Evolutionary conservation across 495 filamentous ascomycete genomes (phyloP), one percentile per base, ranked within the genome.

Genomic region (Talaromyces thailandensis): DNA sequence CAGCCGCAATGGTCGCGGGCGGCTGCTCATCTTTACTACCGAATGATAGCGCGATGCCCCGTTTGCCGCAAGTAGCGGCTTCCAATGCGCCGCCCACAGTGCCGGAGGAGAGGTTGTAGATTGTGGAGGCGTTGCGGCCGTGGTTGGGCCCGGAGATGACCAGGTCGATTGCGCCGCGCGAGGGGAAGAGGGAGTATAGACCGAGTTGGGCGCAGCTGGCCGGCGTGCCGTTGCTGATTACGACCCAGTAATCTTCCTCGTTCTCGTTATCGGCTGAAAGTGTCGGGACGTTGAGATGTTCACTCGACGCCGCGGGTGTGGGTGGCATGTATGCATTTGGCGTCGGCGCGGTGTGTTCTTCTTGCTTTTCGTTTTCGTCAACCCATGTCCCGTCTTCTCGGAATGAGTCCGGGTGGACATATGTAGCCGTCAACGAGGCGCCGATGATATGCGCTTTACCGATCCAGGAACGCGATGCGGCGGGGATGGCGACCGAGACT

Each of bases 371-470:
- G 50, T 58, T 64, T 43, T 56, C 21, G 6, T 72, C 66, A 51
- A 72, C 64, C 75, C 75, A 80, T 56, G 74, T 70, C n/a, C 76
- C 77, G 66, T 88, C 86, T 58, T 78, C 69, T 63, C 75, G 78
- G 45, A 88, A 79, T 3, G 84, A 74, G 66, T 80, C 73, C 14
- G 82, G 79, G 28, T 88, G 88, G 70, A 93, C 96, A 77, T 94
- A 94, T 45, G 83, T 85, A 1, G 93, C 92, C 65, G 87, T 90
- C 57, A 96, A 81, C 2, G 86, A 83, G 65, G 90, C 86, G 69
- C 92, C 91, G 68, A 96, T 91, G 52, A 98, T 83, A 73, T 98
- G 93, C 2, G 94, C 94, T 77, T 98, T 98, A 62, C 92, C 92
- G 70, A 98, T 97, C 94, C 94, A 98, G 16, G 91, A 95, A 35